Percentiles rank a stretch among this genome's conserved stretches.
Conservation (phyloP, 345 rosid species). For the Linum trigynum region DNA sequence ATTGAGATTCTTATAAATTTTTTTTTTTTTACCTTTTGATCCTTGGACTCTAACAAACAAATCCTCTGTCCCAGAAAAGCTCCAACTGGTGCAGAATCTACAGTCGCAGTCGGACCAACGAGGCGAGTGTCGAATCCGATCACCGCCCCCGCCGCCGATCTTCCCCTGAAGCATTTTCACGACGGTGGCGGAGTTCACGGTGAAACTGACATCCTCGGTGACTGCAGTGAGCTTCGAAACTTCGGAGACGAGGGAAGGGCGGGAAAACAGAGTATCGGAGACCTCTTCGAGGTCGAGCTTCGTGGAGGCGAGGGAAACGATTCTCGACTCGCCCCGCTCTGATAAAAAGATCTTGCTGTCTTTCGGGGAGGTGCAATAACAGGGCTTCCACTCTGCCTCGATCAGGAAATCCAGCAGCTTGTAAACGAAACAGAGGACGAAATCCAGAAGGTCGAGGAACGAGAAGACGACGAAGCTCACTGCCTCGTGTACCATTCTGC, state of each 20-base stretch:
- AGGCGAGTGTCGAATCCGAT: slow-evolving; percentile 33
- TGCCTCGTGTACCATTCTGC: slow-evolving; percentile 17
- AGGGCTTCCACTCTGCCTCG: slow-evolving; percentile 84
- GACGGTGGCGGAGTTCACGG: slow-evolving; percentile 51
- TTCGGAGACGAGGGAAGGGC: slow-evolving; percentile 48
- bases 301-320: slow-evolving; percentile 57
- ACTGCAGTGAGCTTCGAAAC: slow-evolving; percentile 20
- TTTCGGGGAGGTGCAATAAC: slow-evolving; percentile 63
- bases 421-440: slow-evolving; percentile 53
- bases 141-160: slow-evolving; percentile 18
- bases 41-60: slow-evolving; percentile 73
- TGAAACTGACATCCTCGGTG: slow-evolving; percentile 29
- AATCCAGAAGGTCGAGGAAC: slow-evolving; percentile 67
- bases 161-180: slow-evolving; percentile 58
- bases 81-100: slow-evolving; percentile 63
- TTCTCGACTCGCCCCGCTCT: slow-evolving; percentile 66
- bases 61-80: slow-evolving; percentile 37
- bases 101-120: slow-evolving; percentile 98
- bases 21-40: slow-evolving; percentile 21
- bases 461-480: slow-evolving; percentile 73
- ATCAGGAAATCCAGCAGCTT: slow-evolving; percentile 61
- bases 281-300: slow-evolving; percentile 76
- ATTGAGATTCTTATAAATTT: no score
- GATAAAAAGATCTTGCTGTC: slow-evolving; percentile 70
- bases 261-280: slow-evolving; percentile 77